Evolutionary conservation across 352 stramenopile genomes (phyloP), one percentile per base, ranked within the genome.

Genomic region (Thraustochytrium striatum): DNA sequence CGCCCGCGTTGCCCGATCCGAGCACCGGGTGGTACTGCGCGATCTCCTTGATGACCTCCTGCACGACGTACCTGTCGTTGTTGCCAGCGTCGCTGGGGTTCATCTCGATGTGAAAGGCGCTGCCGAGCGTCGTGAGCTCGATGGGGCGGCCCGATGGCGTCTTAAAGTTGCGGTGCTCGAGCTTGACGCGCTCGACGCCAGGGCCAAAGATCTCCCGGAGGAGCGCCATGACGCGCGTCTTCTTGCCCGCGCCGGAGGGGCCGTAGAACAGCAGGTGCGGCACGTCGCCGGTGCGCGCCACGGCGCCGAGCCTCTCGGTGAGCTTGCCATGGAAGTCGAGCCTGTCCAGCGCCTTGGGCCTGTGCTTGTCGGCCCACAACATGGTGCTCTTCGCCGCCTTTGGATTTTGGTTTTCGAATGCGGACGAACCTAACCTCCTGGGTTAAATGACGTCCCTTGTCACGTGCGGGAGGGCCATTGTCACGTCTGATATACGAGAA

Each of bases 11-110:
- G 8, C 89, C 87, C 57, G 91, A 90, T n/a, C 86, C 82, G 75
- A 93, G 89, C 0, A 91, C 84, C 43, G 92, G 72, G 32, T 92
- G 88, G 83, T 92, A 94, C 83, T 97, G 89, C 9, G 97, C 96
- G 81, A 99, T 99, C 87, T 99, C 95, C 86, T 99, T 99, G 81
- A 99, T 97, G 65, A 99, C 93, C 83, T 99, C 94, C 85, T 99
- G 95, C 52, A 99, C 92, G 39, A 99, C 93, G 59, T 95, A 95
- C 8, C 94, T 91, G 87, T 99, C 97, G 84, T 95, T 95, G 58
- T 90, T 94, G 30, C 96, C 96, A 32, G 92, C 96, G 84, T 99
- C 97, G 55, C 91, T 96, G 50, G 97, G 95, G 82, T 97, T 98
- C 87, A 99, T 96, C 86, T 99, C 96, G 58, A 99, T 98, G 86